phyloP scores from a whole-genome alignment of 2,329 filamentous ascomycete genomes.

The Paecilomyces sp. region DNA sequence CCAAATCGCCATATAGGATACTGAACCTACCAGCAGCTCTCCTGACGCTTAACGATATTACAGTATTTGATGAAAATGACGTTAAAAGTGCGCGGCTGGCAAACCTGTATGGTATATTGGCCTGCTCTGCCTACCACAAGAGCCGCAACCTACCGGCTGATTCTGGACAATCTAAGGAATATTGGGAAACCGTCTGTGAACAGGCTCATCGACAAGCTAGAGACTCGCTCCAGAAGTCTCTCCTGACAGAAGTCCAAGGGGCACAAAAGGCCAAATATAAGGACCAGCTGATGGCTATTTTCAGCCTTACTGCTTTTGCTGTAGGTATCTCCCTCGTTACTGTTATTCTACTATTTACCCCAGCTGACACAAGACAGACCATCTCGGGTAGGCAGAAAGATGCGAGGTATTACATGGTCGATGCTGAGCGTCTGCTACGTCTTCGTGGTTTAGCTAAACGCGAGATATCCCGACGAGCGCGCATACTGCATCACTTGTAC shows the following conservation, averaged over 20 bases:
- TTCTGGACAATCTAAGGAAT: constrained; percentile 6
- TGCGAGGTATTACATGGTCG: constrained; percentile 28
- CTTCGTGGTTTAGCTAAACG: constrained; percentile 27
- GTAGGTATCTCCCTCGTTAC: constrained; percentile 11
- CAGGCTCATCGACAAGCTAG: constrained; percentile 21
- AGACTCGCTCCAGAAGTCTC: constrained; percentile 22
- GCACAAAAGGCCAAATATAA: constrained; percentile 31
- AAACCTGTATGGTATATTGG: constrained; percentile 23
- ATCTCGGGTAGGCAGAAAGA: constrained; percentile 22
- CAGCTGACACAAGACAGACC: constrained; percentile 8
- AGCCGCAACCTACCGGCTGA: constrained; percentile 8
- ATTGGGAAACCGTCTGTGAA: constrained; percentile 19
- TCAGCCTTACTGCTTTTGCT: constrained; percentile 24
- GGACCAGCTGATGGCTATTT: constrained; percentile 30
- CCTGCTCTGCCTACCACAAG: constrained; percentile 21
- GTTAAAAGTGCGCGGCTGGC: constrained; percentile 25
- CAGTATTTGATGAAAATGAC: constrained; percentile 16
- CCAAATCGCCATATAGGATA: constrained; percentile 28
- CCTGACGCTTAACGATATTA: constrained; percentile 22
- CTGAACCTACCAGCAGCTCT: constrained; percentile 24
- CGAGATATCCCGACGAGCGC: constrained; percentile 28
- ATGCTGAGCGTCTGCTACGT: constrained; percentile 31
- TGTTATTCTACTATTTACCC: background rate
- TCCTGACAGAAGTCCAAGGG: constrained; percentile 20
- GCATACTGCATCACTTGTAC: constrained; percentile 34